phyloP scores from a whole-genome alignment of 352 stramenopile species.

The Phytopythium vexans region DNA sequence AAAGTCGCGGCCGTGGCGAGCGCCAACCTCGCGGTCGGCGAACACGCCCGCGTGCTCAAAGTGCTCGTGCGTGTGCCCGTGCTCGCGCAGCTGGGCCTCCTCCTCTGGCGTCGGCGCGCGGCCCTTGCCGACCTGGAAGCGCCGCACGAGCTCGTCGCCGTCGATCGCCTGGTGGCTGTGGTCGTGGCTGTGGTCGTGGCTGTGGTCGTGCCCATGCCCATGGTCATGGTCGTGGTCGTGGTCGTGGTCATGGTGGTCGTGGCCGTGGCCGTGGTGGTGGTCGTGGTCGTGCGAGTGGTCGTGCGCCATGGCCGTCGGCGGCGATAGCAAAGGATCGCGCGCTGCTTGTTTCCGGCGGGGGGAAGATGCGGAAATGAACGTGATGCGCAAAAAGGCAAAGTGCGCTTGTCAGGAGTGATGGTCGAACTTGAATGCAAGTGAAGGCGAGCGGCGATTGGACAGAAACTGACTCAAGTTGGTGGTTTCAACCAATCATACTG shows the following conservation, averaged over 20 bases:
- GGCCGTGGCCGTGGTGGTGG: conserved; percentile 23
- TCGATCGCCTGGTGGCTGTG: conserved; percentile 32
- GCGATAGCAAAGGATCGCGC: conserved; percentile 1
- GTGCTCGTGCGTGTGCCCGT: conserved; percentile 89
- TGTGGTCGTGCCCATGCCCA: conserved; percentile 26
- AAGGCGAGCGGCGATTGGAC: not conserved
- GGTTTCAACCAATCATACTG: too few species aligned
- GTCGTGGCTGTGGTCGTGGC: conserved; percentile 15
- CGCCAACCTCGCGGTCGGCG: conserved; percentile 53
- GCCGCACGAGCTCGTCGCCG: conserved; percentile 62
- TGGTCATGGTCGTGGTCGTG: conserved; percentile 32
- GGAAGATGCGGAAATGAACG: too few species aligned
- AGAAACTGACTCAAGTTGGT: too few species aligned
- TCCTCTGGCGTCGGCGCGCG: conserved; percentile 69
- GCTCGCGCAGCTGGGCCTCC: conserved; percentile 72
- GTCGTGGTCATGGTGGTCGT: conserved; percentile 15
- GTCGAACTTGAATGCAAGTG: conserved; percentile 1
- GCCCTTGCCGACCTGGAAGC: conserved; percentile 58
- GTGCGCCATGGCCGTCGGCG: conserved; percentile 21
- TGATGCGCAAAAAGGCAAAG: not conserved
- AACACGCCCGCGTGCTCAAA: conserved; percentile 79
- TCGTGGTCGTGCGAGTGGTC: conserved; percentile 18
- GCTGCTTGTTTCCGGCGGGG: not conserved
- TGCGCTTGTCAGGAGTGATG: conserved; percentile 8
- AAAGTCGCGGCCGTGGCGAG: conserved; percentile 60